Percentiles rank a stretch among this genome's conserved stretches.
These are phyloP conservation scores for Uronychia binucleata DNA, from an alignment of 73 alveolate genomes.

Conservation along the genomic window DNA sequence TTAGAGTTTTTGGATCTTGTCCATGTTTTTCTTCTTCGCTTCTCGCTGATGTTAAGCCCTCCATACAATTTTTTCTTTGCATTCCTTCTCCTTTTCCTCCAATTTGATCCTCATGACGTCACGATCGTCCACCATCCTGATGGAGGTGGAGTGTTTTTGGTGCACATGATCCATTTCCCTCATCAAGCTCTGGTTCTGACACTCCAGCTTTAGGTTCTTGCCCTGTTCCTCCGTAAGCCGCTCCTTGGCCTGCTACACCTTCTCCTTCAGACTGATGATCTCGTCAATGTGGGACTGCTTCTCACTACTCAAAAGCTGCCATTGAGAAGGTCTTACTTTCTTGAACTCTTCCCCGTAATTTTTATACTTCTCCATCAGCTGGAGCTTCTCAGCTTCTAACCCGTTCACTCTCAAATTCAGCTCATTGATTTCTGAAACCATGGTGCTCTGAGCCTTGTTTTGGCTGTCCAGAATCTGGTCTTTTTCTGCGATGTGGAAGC, in stretches of 20 bases:
- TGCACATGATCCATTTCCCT: constrained; percentile 13
- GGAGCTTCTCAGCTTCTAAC: constrained; percentile 15
- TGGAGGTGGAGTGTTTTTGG: not conserved
- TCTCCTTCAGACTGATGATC: not conserved
- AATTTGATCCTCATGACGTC: constrained; percentile 5
- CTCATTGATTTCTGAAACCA: constrained; percentile 15
- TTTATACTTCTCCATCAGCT: constrained; percentile 8
- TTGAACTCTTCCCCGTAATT: constrained; percentile 24
- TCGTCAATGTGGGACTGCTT: not conserved
- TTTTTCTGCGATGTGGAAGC: constrained; percentile 13
- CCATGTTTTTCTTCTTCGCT: constrained; percentile 1
- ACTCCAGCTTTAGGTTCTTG: not conserved
- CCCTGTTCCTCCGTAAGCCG: not conserved
- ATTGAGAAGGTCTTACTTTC: no score
- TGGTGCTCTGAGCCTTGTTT: not conserved
- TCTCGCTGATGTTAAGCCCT: constrained; percentile 5
- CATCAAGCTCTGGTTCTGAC: not conserved
- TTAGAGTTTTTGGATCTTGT: constrained; percentile 9
- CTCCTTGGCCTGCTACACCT: constrained; percentile 2
- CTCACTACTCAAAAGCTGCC: not conserved
- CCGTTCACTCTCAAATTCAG: constrained; percentile 1
- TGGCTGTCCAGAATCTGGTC: not conserved
- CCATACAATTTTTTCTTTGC: constrained; percentile 30
- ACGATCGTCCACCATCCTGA: constrained; percentile 15
- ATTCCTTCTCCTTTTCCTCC: constrained; percentile 1